phyloP scores from a whole-genome alignment of 129 eudicot species.

The Flaveria linearis region DNA sequence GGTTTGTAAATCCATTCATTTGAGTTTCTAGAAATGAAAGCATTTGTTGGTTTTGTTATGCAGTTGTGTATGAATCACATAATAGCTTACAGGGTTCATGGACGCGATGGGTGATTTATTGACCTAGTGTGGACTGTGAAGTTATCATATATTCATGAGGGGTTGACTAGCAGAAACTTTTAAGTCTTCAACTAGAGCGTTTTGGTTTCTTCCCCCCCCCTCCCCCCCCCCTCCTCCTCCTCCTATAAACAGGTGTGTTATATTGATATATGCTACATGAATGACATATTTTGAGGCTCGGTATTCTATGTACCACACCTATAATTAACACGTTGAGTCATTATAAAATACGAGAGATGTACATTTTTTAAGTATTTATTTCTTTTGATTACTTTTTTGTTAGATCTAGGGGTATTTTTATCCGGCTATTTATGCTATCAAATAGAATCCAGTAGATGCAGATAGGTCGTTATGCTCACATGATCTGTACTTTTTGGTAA shows the following conservation, averaged over 20 bases:
- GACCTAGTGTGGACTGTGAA: background rate
- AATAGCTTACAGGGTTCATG: background rate
- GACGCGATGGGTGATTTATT: background rate
- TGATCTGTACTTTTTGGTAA: background rate
- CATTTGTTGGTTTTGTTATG: too few relatives aligned
- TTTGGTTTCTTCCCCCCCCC: background rate
- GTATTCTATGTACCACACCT: background rate
- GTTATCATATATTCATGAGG: background rate
- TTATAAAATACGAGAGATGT: background rate
- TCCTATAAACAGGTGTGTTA: background rate
- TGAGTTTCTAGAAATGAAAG: background rate
- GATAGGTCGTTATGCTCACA: background rate
- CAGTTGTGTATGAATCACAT: background rate
- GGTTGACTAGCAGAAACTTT: background rate
- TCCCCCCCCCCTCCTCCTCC: too few relatives aligned
- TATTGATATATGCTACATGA: background rate
- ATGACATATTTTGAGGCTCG: background rate
- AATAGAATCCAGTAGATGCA: conserved; percentile 11
- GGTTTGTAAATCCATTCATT: background rate
- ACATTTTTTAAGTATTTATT: background rate
- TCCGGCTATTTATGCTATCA: background rate
- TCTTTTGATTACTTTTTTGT: background rate
- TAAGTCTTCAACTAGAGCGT: background rate
- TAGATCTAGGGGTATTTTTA: too few relatives aligned
- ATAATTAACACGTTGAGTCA: background rate